phyloP scores from a whole-genome alignment of 352 stramenopile genomes.

The Phytophthora crassamura region DNA sequence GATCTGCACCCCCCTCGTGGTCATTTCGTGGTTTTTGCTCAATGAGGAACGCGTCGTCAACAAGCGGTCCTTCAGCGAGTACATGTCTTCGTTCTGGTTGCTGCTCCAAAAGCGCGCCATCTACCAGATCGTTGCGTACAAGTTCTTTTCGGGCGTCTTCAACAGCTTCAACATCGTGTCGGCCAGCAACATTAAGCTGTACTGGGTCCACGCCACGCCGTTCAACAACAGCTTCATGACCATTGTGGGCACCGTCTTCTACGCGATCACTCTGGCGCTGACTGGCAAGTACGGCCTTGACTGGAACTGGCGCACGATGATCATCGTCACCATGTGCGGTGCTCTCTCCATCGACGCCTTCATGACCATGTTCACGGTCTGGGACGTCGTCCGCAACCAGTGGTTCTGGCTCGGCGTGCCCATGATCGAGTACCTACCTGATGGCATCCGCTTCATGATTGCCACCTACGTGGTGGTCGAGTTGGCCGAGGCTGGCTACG shows the following conservation, averaged over 20 bases:
- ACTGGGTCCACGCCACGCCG: conserved; percentile 52
- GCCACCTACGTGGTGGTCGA: conserved; percentile 64
- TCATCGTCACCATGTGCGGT: conserved; percentile 40
- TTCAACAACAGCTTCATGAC: conserved; percentile 56
- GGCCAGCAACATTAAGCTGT: conserved; percentile 52
- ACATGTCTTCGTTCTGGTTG: conserved; percentile 52
- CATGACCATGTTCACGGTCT: conserved; percentile 57
- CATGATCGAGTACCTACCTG: conserved; percentile 52
- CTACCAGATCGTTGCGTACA: conserved; percentile 47
- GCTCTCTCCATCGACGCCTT: conserved; percentile 47
- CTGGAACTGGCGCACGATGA: conserved; percentile 62
- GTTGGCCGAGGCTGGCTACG: conserved; percentile 49
- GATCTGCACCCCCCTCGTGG: conserved; percentile 36
- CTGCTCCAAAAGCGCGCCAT: conserved; percentile 58
- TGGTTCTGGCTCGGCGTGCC: conserved; percentile 69
- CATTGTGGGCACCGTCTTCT: conserved; percentile 52
- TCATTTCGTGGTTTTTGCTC: conserved; percentile 44
- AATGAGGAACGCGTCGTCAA: conserved; percentile 34
- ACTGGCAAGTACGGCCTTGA: conserved; percentile 49
- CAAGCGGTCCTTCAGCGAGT: conserved; percentile 29
- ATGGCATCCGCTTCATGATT: conserved; percentile 63
- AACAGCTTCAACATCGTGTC: conserved; percentile 65
- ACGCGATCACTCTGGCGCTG: conserved; percentile 42
- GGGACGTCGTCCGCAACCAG: conserved; percentile 55
- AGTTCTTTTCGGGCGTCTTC: conserved; percentile 59